Evolutionary conservation across 192 early-diverging fungal species (phyloP), one percentile per base, ranked within the genome.

Genomic region (Chytriomyces hyalinus): DNA sequence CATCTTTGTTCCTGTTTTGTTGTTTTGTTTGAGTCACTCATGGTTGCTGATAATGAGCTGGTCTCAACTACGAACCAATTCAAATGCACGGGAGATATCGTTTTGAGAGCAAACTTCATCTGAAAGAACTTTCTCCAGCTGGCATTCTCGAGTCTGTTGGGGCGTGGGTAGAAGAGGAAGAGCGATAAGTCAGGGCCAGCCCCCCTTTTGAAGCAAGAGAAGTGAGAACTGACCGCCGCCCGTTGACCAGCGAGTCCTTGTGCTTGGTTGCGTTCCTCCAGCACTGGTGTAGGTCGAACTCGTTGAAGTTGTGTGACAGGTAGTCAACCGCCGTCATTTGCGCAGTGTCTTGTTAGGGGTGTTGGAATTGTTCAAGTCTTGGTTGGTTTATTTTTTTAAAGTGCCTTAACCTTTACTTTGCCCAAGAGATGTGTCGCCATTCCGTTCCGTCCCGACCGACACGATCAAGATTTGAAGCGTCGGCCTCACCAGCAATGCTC

Each of bases 221-320:
- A 6, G 53, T 71, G 4, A 78, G 80, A 46, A 77, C 67, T 47
- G 9, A 77, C 76, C 83, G 17, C 28, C 83, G 20, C 13, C 83
- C 83, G 62, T 84, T 84, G 51, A 77, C 66, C 47, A 84, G 77
- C 49, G 65, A 75, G 67, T 84, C 81, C 75, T 81, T 84, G 75
- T 84, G 43, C 78, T 73, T 74, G 2, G 78, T 86, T 0, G 85
- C 80, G 49, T 80, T 84, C 20, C 74, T 49, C 85, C 85, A 86
- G 81, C 85, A 84, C 50, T 80, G 22, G 50, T 86, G 85, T 53
- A 86, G 68, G 53, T 86, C 85, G 43, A 82, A 78, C 28, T 67
- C 73, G 77, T 86, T 82, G 61, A 86, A 85, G 36, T 49, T 22
- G 70, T 80, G 77, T 24, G 71, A 75, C 22, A 86, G 70, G 72